Percentiles rank a stretch among this genome's conserved stretches.
Evolutionary conservation across 2,329 filamentous ascomycete genomes (phyloP).

Genomic region (Keithomyces neogunnii): DNA sequence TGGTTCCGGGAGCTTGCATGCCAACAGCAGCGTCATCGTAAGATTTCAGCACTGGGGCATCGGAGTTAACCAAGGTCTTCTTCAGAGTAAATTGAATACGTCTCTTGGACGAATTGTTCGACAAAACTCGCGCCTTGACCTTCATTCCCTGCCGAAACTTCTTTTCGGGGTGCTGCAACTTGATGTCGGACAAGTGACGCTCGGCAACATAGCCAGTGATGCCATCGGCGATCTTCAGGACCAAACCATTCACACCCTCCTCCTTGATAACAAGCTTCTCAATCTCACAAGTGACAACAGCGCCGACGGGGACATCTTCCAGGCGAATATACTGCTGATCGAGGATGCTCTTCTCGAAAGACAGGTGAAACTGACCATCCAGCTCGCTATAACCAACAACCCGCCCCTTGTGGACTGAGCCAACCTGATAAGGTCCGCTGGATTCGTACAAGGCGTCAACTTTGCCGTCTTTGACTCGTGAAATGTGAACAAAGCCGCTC

Average conservation of each 20-base stretch:
- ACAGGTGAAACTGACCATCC: constrained; percentile 79
- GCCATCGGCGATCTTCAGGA: constrained; percentile 77
- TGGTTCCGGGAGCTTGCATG: constrained; percentile 74
- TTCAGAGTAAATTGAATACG: constrained; percentile 85
- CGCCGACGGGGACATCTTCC: constrained; percentile 78
- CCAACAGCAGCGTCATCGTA: constrained; percentile 69
- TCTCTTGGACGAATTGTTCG: constrained; percentile 64
- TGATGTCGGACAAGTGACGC: constrained; percentile 80
- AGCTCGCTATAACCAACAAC: constrained; percentile 80
- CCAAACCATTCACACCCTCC: constrained; percentile 69
- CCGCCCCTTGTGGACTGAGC: constrained; percentile 70
- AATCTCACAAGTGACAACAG: constrained; percentile 71
- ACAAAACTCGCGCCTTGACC: constrained; percentile 79
- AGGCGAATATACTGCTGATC: constrained; percentile 86
- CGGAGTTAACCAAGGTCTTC: constrained; percentile 88
- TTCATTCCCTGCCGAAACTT: constrained; percentile 85
- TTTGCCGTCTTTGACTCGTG: constrained; percentile 81
- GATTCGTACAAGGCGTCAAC: constrained; percentile 72
- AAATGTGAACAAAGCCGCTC: constrained; percentile 90
- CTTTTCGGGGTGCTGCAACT: constrained; percentile 86
- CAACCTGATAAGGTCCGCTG: constrained; percentile 70
- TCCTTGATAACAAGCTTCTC: constrained; percentile 76
- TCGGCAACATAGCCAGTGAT: constrained; percentile 85
- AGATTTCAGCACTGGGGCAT: constrained; percentile 67
- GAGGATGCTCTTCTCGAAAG: constrained; percentile 72